These are phyloP conservation scores for Avena insularis DNA, from an alignment of 176 grass and related monocot species.

Conservation along the genomic window DNA sequence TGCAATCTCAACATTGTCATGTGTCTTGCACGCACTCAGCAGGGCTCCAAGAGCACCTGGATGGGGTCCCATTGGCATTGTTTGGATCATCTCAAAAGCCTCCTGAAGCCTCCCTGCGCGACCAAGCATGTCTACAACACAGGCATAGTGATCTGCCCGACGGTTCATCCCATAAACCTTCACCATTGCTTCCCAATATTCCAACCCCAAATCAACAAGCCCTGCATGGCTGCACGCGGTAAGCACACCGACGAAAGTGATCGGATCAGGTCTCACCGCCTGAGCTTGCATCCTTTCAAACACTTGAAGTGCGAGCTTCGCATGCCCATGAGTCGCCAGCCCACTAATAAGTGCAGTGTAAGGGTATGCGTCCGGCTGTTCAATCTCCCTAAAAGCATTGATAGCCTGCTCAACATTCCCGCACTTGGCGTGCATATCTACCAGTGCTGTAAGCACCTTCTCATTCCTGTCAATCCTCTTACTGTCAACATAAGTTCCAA, in stretches of 20 bases:
- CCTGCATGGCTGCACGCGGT: slow-evolving; percentile 82
- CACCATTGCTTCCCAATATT: slow-evolving; percentile 69
- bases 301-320: slow-evolving; percentile 58
- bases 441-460: slow-evolving; percentile 70
- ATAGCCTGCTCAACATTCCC: slow-evolving; percentile 69
- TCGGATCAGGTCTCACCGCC: slow-evolving; percentile 59
- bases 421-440: slow-evolving; percentile 82
- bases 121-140: slow-evolving; percentile 76
- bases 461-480: slow-evolving; percentile 70
- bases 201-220: slow-evolving; percentile 59
- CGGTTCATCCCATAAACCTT: slow-evolving; percentile 55
- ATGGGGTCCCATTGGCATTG: slow-evolving; percentile 70
- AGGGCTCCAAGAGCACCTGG: slow-evolving; percentile 73
- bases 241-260: slow-evolving; percentile 77
- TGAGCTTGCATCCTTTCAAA: slow-evolving; percentile 67
- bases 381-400: slow-evolving; percentile 60
- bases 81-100: slow-evolving; percentile 64
- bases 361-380: slow-evolving; percentile 64
- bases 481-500: slow-evolving; percentile 54
- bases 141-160: slow-evolving; percentile 62
- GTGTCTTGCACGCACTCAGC: slow-evolving; percentile 76
- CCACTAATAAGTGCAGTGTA: slow-evolving; percentile 80
- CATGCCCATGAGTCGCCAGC: slow-evolving; percentile 74
- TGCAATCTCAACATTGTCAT: slow-evolving; percentile 73
- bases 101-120: slow-evolving; percentile 71